Evolutionary conservation across 73 alveolate genomes (phyloP).

Genomic region (Paramecium caudatum): DNA sequence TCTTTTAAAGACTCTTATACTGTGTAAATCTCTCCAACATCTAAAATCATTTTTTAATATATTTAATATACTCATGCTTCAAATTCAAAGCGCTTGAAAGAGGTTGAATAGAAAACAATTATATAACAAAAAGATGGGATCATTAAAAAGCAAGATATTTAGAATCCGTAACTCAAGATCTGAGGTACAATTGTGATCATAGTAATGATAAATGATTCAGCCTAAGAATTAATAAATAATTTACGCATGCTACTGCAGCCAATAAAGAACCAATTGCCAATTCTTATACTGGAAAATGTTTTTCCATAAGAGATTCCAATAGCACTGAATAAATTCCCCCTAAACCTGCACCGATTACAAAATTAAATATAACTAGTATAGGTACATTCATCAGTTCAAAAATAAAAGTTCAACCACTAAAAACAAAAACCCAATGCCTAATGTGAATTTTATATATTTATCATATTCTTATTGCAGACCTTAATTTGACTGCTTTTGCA

Average conservation of each 20-base stretch:
- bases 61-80: slow-evolving; percentile 6
- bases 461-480: neutral
- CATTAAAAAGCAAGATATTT: slow-evolving; percentile 13
- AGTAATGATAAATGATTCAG: neutral
- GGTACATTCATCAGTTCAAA: neutral
- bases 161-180: neutral
- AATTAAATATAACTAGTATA: neutral
- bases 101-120: neutral
- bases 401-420: neutral
- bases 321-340: slow-evolving; percentile 19
- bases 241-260: slow-evolving; percentile 22
- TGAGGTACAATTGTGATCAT: neutral
- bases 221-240: neutral
- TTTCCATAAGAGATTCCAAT: slow-evolving; percentile 29
- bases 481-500: neutral
- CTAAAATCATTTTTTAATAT: neutral
- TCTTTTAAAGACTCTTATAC: slow-evolving; percentile 51
- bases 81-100: neutral
- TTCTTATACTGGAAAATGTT: slow-evolving; percentile 5
- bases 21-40: slow-evolving; percentile 36
- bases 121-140: slow-evolving; percentile 13
- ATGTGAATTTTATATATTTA: neutral
- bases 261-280: neutral
- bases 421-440: slow-evolving; percentile 6
- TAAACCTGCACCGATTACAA: slow-evolving; percentile 17